Evolutionary conservation across 2,329 filamentous ascomycete species (phyloP), one percentile per base, ranked within the genome.

Genomic region (Diplocarpon mali): DNA sequence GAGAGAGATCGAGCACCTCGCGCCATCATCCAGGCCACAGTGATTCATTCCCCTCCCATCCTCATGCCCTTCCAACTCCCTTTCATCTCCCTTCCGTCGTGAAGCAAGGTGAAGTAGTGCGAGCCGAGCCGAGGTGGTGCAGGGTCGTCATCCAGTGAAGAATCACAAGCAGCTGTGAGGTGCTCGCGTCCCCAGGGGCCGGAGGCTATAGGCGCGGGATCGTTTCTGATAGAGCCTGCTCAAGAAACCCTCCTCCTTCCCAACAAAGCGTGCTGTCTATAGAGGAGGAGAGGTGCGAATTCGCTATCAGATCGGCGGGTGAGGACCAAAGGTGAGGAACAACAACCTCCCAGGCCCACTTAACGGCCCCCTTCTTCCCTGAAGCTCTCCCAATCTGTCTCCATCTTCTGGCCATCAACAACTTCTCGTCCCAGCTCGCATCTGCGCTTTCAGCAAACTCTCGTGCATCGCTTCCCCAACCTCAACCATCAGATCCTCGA

Each of bases 331-430:
- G 7, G 20, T 24, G 20, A 31, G 35, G 31, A 42, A 42, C 35
- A 29, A 42, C 17, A 28, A 9, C 17, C 24, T 35, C 20, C 15
- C 17, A 7, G 24, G 17, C 20, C 17, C 10, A 17, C 31, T 35
- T 12, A 17, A 14, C 24, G 10, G 31, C 16, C 8, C 5, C 13
- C 12, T n/a, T 36, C 36, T 30, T 15, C 20, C 17, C 27, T 11
- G 15, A 35, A 28, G 14, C 32, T 45, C 39, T 27, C 17, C 14
- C 38, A 14, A 45, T 44, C 44, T 42, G 35, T 15, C 15, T 27
- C 42, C 17, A 47, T 43, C 43, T 40, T 28, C 28, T 9, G 10
- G 34, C 24, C 14, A 34, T 42, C 43, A 13, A 4, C 28, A 10
- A 8, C 17, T 11, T 24, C 32, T 35, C 20, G 28, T 42, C 10